Percentiles rank a stretch among this genome's conserved stretches.
Evolutionary conservation across 2,329 filamentous ascomycete species (phyloP).

Genomic region (Fusarium graminum): DNA sequence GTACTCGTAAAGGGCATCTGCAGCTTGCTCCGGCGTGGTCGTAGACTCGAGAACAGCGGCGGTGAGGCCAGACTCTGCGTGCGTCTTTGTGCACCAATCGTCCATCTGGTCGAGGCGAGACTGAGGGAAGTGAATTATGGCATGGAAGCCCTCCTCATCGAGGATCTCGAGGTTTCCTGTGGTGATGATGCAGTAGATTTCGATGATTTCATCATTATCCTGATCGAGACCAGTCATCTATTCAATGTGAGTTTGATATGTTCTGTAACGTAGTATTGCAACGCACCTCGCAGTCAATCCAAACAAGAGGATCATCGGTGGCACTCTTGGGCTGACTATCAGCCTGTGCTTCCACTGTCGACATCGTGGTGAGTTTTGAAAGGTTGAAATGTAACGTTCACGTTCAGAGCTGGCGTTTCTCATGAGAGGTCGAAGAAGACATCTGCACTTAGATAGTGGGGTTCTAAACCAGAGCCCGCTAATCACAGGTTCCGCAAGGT

Average conservation of each 20-base stretch:
- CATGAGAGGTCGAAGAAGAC: conserved; percentile 15
- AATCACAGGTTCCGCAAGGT: conserved; percentile 13
- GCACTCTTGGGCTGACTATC: conserved; percentile 46
- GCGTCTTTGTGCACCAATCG: conserved; percentile 87
- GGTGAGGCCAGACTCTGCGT: conserved; percentile 85
- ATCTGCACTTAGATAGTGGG: conserved; percentile 36
- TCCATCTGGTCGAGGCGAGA: conserved; percentile 82
- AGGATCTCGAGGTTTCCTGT: conserved; percentile 81
- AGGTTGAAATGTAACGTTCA: conserved; percentile 37
- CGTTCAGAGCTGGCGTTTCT: conserved; percentile 11
- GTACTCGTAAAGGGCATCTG: conserved; percentile 80
- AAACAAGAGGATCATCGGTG: conserved; percentile 75
- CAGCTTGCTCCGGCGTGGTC: conserved; percentile 78
- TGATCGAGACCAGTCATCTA: conserved; percentile 87
- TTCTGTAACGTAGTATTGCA: conserved; percentile 19
- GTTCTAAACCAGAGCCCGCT: conserved; percentile 15
- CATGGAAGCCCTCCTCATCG: conserved; percentile 83
- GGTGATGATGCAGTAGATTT: conserved; percentile 93
- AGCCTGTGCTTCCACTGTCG: conserved; percentile 29
- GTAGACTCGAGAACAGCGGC: conserved; percentile 79
- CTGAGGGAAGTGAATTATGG: conserved; percentile 79
- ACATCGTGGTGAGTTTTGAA: conserved; percentile 25
- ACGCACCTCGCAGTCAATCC: conserved; percentile 79
- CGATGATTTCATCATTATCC: conserved; percentile 85
- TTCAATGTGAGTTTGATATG: conserved; percentile 28